Evolutionary conservation across 345 rosid species (phyloP).

Genomic region (Salix dunnii): DNA sequence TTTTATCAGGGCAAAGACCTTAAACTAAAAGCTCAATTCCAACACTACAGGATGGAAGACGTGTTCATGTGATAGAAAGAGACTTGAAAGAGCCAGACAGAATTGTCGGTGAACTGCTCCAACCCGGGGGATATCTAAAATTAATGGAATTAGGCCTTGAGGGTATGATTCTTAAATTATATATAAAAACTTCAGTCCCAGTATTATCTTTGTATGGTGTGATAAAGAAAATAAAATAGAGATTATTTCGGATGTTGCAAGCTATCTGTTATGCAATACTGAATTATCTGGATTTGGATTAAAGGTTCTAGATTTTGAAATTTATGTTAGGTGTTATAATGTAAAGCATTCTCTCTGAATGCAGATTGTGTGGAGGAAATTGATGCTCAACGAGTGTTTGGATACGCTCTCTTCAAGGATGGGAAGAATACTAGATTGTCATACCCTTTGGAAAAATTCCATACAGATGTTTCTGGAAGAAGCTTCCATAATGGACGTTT

Average conservation of each 20-base stretch:
- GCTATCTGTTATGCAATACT: not conserved
- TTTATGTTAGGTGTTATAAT: not conserved
- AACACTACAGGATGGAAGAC: constrained; percentile 16
- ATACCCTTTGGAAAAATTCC: constrained; percentile 19
- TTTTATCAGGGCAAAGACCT: not conserved
- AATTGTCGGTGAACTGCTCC: constrained; percentile 21
- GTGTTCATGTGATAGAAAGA: constrained; percentile 21
- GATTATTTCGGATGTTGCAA: not conserved
- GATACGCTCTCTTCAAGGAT: constrained; percentile 21
- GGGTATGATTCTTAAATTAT: not conserved
- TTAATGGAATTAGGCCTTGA: constrained; percentile 22
- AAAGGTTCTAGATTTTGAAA: not conserved
- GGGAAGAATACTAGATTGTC: constrained; percentile 15
- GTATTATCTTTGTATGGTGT: not conserved
- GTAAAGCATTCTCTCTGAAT: not conserved
- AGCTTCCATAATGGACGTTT: constrained; percentile 24
- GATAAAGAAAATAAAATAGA: not conserved
- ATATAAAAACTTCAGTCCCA: not conserved
- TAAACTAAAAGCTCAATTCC: not conserved
- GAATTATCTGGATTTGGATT: not conserved
- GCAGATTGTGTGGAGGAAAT: constrained; percentile 23
- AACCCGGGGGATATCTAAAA: constrained; percentile 20
- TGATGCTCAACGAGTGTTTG: constrained; percentile 21
- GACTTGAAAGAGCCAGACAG: constrained; percentile 21
- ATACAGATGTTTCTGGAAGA: constrained; percentile 18